Percentiles rank a stretch among this genome's conserved stretches.
Evolutionary conservation across 2,329 filamentous ascomycete species (phyloP).

Genomic region (Exophiala sp.): DNA sequence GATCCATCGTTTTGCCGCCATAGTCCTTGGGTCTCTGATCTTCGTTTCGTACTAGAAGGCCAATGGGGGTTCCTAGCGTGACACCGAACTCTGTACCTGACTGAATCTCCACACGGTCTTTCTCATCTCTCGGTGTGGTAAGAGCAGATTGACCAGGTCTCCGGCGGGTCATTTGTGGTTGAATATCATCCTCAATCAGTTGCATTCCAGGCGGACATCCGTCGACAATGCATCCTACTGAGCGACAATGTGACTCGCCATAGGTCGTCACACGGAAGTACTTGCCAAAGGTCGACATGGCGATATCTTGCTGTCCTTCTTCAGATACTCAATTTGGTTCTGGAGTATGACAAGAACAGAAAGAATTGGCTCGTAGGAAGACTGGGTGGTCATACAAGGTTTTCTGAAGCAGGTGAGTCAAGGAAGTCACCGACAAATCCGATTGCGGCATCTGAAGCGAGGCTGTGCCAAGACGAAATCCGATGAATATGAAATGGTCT

Average conservation of each 20-base stretch:
- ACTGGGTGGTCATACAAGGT: not conserved
- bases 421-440: not conserved
- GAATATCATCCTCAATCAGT: slow-evolving; percentile 81
- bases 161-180: slow-evolving; percentile 88
- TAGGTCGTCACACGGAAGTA: slow-evolving; percentile 80
- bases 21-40: slow-evolving; percentile 93
- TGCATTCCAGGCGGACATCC: slow-evolving; percentile 83
- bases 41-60: slow-evolving; percentile 82
- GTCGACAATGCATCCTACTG: slow-evolving; percentile 92
- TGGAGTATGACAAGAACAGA: no score
- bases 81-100: slow-evolving; percentile 87
- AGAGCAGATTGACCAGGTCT: slow-evolving; percentile 85
- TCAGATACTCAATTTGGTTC: not conserved
- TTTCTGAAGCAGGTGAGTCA: not conserved
- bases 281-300: slow-evolving; percentile 84
- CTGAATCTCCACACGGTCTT: slow-evolving; percentile 86
- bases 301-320: not conserved
- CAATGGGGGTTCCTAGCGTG: slow-evolving; percentile 87
- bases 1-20: slow-evolving; percentile 77
- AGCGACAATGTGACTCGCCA: slow-evolving; percentile 86
- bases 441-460: not conserved
- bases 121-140: slow-evolving; percentile 89
- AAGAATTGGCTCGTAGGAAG: no score
- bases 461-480: not conserved
- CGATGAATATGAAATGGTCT: not conserved